Evolutionary conservation across 2,329 filamentous ascomycete species (phyloP), one percentile per base, ranked within the genome.

Genomic region (Fusarium incarnatum): DNA sequence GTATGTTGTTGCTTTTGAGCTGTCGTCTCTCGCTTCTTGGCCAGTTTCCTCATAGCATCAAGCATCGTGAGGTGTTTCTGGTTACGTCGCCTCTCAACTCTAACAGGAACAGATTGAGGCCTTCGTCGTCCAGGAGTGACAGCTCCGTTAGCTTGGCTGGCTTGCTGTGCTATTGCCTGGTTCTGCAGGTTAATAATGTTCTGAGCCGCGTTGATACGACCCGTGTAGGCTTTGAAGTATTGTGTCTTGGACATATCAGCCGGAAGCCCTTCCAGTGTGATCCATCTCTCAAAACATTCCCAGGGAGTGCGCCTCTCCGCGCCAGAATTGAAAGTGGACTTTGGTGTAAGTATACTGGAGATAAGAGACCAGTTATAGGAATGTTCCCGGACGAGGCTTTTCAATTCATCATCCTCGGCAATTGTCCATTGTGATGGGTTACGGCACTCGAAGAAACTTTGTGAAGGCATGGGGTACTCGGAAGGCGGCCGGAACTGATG

Each of bases 211-310:
- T 90, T 87, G 28, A 91, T 89, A 28, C 89, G 82, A 12, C 81
- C 82, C 69, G 88, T 89, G 76, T 90, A 91, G 2, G 87, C 81
- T 76, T 94, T 93, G 85, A 98, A 99, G 78, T 98, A 99, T 46
- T 94, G 92, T 1, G 94, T 97, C 82, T 97, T 97, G 20, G 92
- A 91, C 91, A 98, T 97, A 71, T 99, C 96, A 13, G 91, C 89
- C 7, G 96, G 95, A 40, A 98, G 84, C 2, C 94, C 94, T 81
- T 98, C 96, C 15, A 98, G 83, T 72, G 92, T 91, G 57, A 98
- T 92, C 95, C 95, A 99, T 45, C 96, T 89, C 80, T 99, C 96
- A 75, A 99, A 99, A 78, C 96, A 99, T 81, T 99, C 96, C 96
- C 96, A 99, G 0, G 95, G 94, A 5, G 95, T 98, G 49, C 96